Evolutionary conservation across 2,329 filamentous ascomycete genomes (phyloP).

Genomic region (Stachybotrys chlorohalonatus): DNA sequence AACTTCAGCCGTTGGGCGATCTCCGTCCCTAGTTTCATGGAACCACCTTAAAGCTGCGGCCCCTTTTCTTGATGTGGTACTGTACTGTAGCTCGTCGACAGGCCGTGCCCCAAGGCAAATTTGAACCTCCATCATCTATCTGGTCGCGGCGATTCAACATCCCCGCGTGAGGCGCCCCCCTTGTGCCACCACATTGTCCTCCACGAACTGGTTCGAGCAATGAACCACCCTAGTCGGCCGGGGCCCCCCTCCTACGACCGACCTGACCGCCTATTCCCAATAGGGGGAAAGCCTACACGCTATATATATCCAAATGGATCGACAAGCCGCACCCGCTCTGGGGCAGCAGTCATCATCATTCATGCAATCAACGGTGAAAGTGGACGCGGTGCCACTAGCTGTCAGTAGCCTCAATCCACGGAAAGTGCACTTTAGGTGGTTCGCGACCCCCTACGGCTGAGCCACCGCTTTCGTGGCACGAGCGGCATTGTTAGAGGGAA

Average conservation of each 20-base stretch:
- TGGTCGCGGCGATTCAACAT: neutral
- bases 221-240: neutral
- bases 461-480: too few species aligned
- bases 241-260: neutral
- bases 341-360: neutral
- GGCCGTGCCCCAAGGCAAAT: too few species aligned
- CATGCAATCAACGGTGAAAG: neutral
- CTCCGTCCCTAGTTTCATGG: constrained; percentile 13
- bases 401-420: too few species aligned
- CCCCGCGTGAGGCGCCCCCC: too few species aligned
- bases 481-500: too few species aligned
- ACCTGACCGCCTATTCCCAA: neutral
- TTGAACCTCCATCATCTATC: neutral
- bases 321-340: neutral
- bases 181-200: too few species aligned
- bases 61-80: too few species aligned
- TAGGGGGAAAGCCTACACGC: neutral
- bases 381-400: too few species aligned
- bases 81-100: too few species aligned
- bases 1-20: constrained; percentile 8
- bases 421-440: too few species aligned
- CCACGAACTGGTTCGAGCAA: neutral
- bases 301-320: neutral
- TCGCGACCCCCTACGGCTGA: too few species aligned
- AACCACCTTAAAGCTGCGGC: neutral